Base-by-base conservation (phyloP, 2,329 filamentous ascomycete species). In the Neurospora sp. region DNA sequence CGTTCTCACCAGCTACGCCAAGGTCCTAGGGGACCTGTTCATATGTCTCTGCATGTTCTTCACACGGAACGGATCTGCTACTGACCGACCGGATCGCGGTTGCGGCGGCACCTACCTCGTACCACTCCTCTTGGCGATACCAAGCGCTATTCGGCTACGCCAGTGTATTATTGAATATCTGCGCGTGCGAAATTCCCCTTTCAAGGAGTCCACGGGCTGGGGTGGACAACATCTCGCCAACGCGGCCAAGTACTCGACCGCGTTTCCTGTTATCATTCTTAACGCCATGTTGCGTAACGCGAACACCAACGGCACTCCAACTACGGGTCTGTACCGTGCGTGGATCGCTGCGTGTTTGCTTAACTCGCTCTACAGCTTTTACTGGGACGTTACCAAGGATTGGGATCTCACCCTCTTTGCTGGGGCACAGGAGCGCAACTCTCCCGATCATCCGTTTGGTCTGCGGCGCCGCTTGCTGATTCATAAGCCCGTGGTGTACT, bases 341-440 rank as follows among this genome's bases (percentile, higher is more conserved):
- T 96, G 92, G 89, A 82, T 96, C 38, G 80, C 86, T 41, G 91
- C 91, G 62, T 91, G 92, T 38, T 82, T 93, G 40, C 77, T 96
- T 75, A 97, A 99, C 80, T 96, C 92, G 15, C 83, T 91, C 65
- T 99, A 97, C 81, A 93, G 91, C n/a, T 98, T 98, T 83, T 99
- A 96, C 84, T 99, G 96, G 96, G 96, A 99, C 77, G 89, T 98
- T 38, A 86, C 92, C 69, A 96, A 94, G 82, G 96, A 99, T 83
- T 99, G 96, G 96, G 96, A 98, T 77, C 84, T 99, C 72, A 92
- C 91, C 0, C 85, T 98, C 15, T 92, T 98, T 77, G 87, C 90
- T 2, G 79, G 84, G 1, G 78, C 82, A 15, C 81, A 80, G 43
- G 84, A 87, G 72, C 87, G 90, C 72, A 84, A 84, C 73, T 84